Evolutionary conservation across 2,329 filamentous ascomycete genomes (phyloP).

Genomic region (Sclerotinia trifoliorum): DNA sequence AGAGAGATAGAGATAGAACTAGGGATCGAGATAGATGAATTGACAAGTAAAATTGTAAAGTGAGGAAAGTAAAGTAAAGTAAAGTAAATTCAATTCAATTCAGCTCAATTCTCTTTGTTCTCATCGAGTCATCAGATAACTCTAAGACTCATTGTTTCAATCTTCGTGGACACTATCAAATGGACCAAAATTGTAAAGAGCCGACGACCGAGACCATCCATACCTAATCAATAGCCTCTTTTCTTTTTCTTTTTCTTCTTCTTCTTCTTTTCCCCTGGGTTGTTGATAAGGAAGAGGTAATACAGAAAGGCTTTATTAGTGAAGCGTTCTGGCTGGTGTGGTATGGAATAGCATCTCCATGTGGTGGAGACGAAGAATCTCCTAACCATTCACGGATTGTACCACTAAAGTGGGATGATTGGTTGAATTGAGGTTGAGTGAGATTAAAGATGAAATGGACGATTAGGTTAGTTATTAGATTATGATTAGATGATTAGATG

Average conservation of each 20-base stretch:
- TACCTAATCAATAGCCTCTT: not conserved
- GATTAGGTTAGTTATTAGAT: not conserved
- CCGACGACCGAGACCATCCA: conserved; percentile 4
- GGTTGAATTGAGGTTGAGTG: not conserved
- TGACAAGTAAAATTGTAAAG: not conserved
- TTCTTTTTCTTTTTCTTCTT: not conserved
- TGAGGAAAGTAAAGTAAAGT: not conserved
- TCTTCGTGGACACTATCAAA: conserved; percentile 14
- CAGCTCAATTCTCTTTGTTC: conserved; percentile 10
- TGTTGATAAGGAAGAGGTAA: conserved; percentile 7
- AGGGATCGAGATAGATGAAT: not conserved
- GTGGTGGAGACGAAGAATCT: conserved; percentile 9
- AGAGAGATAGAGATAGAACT: too few species aligned
- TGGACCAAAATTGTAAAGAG: conserved; percentile 8
- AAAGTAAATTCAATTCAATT: not conserved
- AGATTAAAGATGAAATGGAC: not conserved
- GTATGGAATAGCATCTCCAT: not conserved
- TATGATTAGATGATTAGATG: too few species aligned
- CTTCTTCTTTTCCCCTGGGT: not conserved
- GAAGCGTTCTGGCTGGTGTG: not conserved
- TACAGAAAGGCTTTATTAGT: conserved; percentile 1
- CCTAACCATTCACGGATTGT: not conserved
- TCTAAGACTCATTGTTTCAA: not conserved
- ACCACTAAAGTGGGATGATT: not conserved
- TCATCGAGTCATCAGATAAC: conserved; percentile 4